phyloP scores from a whole-genome alignment of 1,139 yeast species.

The Insectozyma bohioensis region DNA sequence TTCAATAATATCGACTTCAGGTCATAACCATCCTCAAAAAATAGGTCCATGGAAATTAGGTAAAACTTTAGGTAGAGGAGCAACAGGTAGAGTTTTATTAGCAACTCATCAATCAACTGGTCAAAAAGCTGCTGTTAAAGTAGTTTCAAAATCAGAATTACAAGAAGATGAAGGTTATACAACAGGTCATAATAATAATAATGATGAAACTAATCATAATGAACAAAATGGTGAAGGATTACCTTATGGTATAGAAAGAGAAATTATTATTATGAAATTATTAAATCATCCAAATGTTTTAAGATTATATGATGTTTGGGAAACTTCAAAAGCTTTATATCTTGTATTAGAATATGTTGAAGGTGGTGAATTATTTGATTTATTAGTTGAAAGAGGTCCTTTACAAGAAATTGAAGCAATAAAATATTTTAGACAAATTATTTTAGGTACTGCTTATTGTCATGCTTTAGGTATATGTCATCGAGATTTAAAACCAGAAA shows the following conservation, averaged over 20 bases:
- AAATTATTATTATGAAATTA: slow-evolving; percentile 78
- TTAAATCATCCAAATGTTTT: slow-evolving; percentile 75
- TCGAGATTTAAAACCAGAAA: slow-evolving; percentile 80
- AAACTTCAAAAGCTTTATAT: slow-evolving; percentile 71
- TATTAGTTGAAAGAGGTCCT: slow-evolving; percentile 77
- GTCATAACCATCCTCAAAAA: slow-evolving; percentile 44
- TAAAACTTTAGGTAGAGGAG: slow-evolving; percentile 77
- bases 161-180: slow-evolving; percentile 35
- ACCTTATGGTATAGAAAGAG: slow-evolving; percentile 82
- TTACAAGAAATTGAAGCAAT: slow-evolving; percentile 74
- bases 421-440: slow-evolving; percentile 71
- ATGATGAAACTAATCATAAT: background rate
- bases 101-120: slow-evolving; percentile 72
- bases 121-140: slow-evolving; percentile 78
- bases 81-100: slow-evolving; percentile 74
- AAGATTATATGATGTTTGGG: slow-evolving; percentile 81
- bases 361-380: slow-evolving; percentile 80
- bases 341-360: slow-evolving; percentile 78
- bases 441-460: slow-evolving; percentile 78
- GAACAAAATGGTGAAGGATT: slow-evolving; percentile 45
- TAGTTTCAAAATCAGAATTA: slow-evolving; percentile 64
- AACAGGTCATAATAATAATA: slow-evolving; percentile 13
- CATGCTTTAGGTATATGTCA: slow-evolving; percentile 81
- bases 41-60: slow-evolving; percentile 85
- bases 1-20: slow-evolving; percentile 29